phyloP scores from a whole-genome alignment of 164 flowering plant species.

The Umbellularia californica region DNA sequence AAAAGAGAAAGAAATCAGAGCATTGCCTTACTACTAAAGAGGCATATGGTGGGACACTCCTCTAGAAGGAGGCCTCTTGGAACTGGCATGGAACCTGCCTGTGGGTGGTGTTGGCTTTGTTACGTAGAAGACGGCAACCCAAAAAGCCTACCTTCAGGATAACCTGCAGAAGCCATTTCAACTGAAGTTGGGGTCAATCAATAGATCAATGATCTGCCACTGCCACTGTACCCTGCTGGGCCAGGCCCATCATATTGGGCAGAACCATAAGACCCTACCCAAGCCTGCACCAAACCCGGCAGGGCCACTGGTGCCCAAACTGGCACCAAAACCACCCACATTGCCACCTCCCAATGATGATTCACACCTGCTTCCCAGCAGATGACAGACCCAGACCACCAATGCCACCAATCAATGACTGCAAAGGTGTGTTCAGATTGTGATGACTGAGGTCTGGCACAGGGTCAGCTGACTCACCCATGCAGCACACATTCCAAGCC shows the following conservation, averaged over 20 bases:
- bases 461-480: conserved; percentile 7
- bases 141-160: conserved; percentile 47
- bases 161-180: conserved; percentile 20
- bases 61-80: conserved; percentile 64
- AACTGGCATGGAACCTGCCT: conserved; percentile 50
- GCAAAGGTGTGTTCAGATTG: conserved; percentile 20
- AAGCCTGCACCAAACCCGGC: no score
- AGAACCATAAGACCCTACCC: conserved; percentile 10
- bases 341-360: conserved; percentile 37
- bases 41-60: conserved; percentile 64
- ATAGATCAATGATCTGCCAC: conserved; percentile 41
- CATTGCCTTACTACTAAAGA: conserved; percentile 66
- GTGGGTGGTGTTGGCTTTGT: conserved; percentile 57
- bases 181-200: conserved; percentile 61
- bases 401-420: conserved; percentile 24
- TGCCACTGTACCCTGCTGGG: conserved; percentile 23
- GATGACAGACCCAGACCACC: conserved; percentile 22
- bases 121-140: conserved; percentile 38
- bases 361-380: conserved; percentile 31
- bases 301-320: not conserved
- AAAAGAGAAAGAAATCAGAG: not conserved
- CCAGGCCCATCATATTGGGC: conserved; percentile 13
- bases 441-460: conserved; percentile 26
- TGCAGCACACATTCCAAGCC: no score
- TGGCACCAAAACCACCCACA: conserved; percentile 22